These are phyloP conservation scores for Botryotinia convoluta DNA, from an alignment of 2,329 filamentous ascomycete species.

Conservation along the genomic window DNA sequence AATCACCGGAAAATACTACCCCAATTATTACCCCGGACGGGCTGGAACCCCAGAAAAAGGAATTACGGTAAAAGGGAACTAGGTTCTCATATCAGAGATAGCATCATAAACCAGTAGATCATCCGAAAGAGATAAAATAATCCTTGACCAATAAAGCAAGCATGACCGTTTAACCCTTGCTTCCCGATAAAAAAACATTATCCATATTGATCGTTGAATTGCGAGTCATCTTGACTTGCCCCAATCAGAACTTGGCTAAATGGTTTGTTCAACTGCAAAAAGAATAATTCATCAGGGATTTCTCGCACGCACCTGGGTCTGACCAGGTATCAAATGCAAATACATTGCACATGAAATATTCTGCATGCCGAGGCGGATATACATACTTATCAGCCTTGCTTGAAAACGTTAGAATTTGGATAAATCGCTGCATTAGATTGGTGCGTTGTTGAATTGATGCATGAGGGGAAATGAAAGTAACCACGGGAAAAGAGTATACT, in stretches of 20 bases:
- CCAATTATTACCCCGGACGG: not conserved
- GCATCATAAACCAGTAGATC: not conserved
- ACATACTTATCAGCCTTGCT: not conserved
- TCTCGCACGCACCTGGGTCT: not conserved
- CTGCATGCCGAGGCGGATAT: not conserved
- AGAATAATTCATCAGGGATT: not conserved
- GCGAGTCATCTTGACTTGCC: not conserved
- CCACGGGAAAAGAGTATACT: not conserved
- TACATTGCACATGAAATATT: constrained; percentile 2
- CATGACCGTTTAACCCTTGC: not conserved
- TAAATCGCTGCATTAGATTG: not conserved
- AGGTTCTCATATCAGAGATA: not conserved
- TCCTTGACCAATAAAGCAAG: not conserved
- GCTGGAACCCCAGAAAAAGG: not conserved
- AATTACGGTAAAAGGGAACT: not conserved
- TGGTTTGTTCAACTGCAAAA: not conserved
- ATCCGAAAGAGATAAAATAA: not conserved
- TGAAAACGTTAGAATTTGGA: not conserved
- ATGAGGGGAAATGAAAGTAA: not conserved
- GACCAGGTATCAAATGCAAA: not conserved
- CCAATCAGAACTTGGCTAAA: not conserved
- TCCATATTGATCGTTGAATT: not conserved
- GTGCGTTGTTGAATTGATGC: not conserved
- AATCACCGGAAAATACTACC: not conserved
- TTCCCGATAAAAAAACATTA: not conserved